phyloP scores from a whole-genome alignment of 2,329 filamentous ascomycete genomes.

The Diaporthe eres region DNA sequence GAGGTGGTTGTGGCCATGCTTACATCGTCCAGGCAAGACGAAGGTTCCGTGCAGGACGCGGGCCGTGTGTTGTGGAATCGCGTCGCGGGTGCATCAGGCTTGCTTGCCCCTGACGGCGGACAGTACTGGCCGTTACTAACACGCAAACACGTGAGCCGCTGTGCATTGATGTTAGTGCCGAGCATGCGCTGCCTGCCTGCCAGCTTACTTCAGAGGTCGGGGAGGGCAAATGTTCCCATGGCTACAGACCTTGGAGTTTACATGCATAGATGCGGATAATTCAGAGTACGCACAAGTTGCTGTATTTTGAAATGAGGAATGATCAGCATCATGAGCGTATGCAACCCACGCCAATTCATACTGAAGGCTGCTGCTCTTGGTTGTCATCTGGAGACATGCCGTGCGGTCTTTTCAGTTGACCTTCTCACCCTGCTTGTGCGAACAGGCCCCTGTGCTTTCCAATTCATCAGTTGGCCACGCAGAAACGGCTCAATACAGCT shows the following conservation, averaged over 20 bases:
- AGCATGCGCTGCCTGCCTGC: background rate
- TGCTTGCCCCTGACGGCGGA: background rate
- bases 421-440: background rate
- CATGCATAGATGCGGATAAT: background rate
- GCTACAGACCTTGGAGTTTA: background rate
- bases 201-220: too few relatives aligned
- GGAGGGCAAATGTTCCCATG: too few relatives aligned
- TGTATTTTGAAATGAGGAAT: background rate
- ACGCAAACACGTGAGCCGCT: background rate
- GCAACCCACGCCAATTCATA: background rate
- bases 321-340: background rate
- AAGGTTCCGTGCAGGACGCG: constrained; percentile 17
- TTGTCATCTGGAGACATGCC: background rate
- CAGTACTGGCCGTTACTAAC: background rate
- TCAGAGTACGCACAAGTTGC: background rate
- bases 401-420: too few relatives aligned
- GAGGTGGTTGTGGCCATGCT: constrained; percentile 49
- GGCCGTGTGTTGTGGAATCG: background rate
- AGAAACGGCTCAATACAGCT: background rate
- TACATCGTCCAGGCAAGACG: constrained; percentile 9
- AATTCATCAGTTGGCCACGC: background rate
- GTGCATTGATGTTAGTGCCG: background rate
- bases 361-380: background rate
- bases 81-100: background rate
- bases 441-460: too few relatives aligned